phyloP scores from a whole-genome alignment of 129 eudicot species.

The Chrysanthemum lavandulifolium region DNA sequence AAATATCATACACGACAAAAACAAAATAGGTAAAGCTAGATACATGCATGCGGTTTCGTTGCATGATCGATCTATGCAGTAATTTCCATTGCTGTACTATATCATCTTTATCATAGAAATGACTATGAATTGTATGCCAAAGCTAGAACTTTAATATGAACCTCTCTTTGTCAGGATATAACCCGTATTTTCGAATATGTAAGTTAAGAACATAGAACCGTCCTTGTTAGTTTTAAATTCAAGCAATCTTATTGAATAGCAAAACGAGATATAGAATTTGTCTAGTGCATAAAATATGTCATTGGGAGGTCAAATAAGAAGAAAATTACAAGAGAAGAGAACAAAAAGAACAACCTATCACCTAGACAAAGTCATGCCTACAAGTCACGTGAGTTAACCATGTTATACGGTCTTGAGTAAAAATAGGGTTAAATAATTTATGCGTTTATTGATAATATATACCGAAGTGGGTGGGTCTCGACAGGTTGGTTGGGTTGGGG shows the following conservation, averaged over 20 bases:
- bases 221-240: constrained; percentile 9
- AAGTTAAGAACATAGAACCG: constrained; percentile 10
- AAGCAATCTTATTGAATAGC: background rate
- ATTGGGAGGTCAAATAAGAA: constrained; percentile 22
- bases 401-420: constrained; percentile 60
- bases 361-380: constrained; percentile 51
- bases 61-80: no score
- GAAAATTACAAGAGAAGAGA: constrained; percentile 43
- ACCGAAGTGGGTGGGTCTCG: constrained; percentile 35
- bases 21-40: no score
- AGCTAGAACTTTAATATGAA: background rate
- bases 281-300: constrained; percentile 19
- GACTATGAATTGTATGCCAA: background rate
- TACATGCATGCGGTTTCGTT: no score
- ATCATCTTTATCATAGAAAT: no score
- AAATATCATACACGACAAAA: no score
- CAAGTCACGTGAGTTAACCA: constrained; percentile 62
- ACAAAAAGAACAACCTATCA: constrained; percentile 44
- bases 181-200: background rate
- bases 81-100: no score
- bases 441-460: constrained; percentile 8
- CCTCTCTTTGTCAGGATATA: background rate
- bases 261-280: background rate
- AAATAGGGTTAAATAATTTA: constrained; percentile 31
- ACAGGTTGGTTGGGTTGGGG: constrained; percentile 33